A percentile compares a stretch with the other conserved stretches of the same genome.
Conservation (phyloP, 2,329 filamentous ascomycete genomes). For the Sporothrix phasma region DNA sequence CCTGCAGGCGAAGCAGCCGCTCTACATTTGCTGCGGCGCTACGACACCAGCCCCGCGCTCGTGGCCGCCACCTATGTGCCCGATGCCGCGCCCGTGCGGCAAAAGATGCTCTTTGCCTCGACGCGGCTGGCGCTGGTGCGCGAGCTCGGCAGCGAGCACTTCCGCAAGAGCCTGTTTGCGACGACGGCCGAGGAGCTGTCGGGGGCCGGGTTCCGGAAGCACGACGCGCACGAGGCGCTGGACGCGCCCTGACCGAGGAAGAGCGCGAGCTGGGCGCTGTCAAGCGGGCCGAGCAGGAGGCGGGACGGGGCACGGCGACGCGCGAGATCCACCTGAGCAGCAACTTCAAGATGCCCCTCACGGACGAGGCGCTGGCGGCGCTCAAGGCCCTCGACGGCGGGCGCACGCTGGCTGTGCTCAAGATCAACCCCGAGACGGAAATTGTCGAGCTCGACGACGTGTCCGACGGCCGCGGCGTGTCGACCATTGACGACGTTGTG, state of each 20-base stretch:
- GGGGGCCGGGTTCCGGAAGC: slow-evolving; percentile 57
- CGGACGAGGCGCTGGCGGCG: slow-evolving; percentile 53
- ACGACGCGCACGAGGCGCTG: slow-evolving; percentile 55
- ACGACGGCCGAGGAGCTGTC: slow-evolving; percentile 62
- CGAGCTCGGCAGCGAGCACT: slow-evolving; percentile 69
- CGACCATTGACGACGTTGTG: slow-evolving; percentile 49
- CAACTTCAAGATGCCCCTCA: slow-evolving; percentile 47
- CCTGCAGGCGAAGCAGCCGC: slow-evolving; percentile 55
- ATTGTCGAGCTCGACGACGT: slow-evolving; percentile 51
- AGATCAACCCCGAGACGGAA: slow-evolving; percentile 63
- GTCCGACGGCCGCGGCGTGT: slow-evolving; percentile 30
- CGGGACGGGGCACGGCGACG: slow-evolving; percentile 55
- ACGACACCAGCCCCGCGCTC: slow-evolving; percentile 47
- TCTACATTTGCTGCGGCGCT: slow-evolving; percentile 67
- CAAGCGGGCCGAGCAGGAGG: slow-evolving; percentile 64
- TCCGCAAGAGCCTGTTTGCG: slow-evolving; percentile 64
- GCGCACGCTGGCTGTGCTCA: slow-evolving; percentile 41
- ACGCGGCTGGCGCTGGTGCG: slow-evolving; percentile 66
- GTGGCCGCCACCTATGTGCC: slow-evolving; percentile 70
- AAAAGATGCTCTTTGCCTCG: slow-evolving; percentile 79
- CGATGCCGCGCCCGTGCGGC: slow-evolving; percentile 65
- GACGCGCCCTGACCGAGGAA: slow-evolving; percentile 70
- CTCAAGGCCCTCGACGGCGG: slow-evolving; percentile 47
- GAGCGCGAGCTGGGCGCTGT: slow-evolving; percentile 62
- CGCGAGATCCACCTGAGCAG: slow-evolving; percentile 51